phyloP scores from a whole-genome alignment of 805 yeast genomes.

The Candida insectorum region DNA sequence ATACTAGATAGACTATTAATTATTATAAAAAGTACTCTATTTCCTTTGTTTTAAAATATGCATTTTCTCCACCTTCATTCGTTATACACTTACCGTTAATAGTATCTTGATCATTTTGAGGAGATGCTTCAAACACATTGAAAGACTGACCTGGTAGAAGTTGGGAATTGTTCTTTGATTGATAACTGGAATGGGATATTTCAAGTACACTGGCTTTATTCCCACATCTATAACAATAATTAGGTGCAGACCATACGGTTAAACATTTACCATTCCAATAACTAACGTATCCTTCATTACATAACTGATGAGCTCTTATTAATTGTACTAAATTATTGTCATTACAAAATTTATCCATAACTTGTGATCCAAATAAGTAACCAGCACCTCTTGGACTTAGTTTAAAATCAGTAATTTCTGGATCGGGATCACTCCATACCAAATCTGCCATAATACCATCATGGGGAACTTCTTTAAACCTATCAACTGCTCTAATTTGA shows the following conservation, averaged over 20 bases:
- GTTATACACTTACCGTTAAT: constrained; percentile 37
- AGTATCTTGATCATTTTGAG: constrained; percentile 74
- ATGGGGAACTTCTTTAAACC: constrained; percentile 94
- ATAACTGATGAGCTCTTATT: constrained; percentile 91
- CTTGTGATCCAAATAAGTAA: constrained; percentile 88
- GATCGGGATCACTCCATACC: constrained; percentile 98
- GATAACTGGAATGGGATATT: constrained; percentile 51
- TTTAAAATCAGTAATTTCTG: constrained; percentile 72
- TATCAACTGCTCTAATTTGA: constrained; percentile 83
- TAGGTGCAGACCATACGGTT: constrained; percentile 99
- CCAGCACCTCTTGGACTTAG: constrained; percentile 97
- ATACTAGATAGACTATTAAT: constrained; percentile 1
- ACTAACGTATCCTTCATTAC: constrained; percentile 93
- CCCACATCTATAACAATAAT: constrained; percentile 95
- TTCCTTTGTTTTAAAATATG: constrained; percentile 22
- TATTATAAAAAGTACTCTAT: constrained; percentile 49
- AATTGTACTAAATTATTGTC: constrained; percentile 78
- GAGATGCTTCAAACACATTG: constrained; percentile 96
- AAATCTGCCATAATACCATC: constrained; percentile 99
- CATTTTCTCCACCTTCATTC: constrained; percentile 6
- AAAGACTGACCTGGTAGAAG: constrained; percentile 59
- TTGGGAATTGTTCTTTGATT: constrained; percentile 4
- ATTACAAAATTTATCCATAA: constrained; percentile 80
- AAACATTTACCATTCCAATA: constrained; percentile 87
- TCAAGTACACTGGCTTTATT: constrained; percentile 97